A percentile compares a stretch with the other conserved stretches of the same genome.
These are phyloP conservation scores for Candida peoriensis DNA, from an alignment of 805 yeast genomes.

Conservation along the genomic window DNA sequence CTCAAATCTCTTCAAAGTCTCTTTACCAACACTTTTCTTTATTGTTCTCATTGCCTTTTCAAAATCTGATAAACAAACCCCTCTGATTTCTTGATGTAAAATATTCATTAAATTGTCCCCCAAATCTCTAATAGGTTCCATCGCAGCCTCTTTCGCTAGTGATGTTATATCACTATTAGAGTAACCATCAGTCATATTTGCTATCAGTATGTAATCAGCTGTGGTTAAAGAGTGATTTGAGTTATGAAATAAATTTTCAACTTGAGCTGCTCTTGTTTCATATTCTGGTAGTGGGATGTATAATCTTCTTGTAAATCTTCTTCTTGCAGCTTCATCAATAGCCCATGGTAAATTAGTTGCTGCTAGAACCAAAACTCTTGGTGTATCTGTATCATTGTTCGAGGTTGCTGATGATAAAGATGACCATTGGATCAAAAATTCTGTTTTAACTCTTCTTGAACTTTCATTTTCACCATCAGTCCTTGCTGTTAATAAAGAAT, in stretches of 20 bases:
- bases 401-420: constrained; percentile 85
- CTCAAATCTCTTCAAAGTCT: constrained; percentile 75
- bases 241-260: constrained; percentile 57
- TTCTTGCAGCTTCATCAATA: constrained; percentile 93
- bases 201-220: constrained; percentile 54
- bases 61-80: constrained; percentile 71
- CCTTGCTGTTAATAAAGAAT: constrained; percentile 78
- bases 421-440: constrained; percentile 92
- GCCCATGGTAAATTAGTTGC: constrained; percentile 98
- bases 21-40: constrained; percentile 82
- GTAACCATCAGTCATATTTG: constrained; percentile 69
- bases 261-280: constrained; percentile 72
- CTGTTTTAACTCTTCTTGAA: constrained; percentile 84
- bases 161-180: constrained; percentile 95
- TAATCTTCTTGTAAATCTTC: constrained; percentile 87
- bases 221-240: constrained; percentile 69
- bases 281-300: constrained; percentile 92
- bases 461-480: constrained; percentile 76
- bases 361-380: constrained; percentile 82
- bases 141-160: constrained; percentile 92
- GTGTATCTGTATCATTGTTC: constrained; percentile 38
- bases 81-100: constrained; percentile 70
- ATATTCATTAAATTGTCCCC: constrained; percentile 76
- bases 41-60: constrained; percentile 69
- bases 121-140: constrained; percentile 90